phyloP scores from a whole-genome alignment of 2,329 filamentous ascomycete species.

The Metarhizium humberi region DNA sequence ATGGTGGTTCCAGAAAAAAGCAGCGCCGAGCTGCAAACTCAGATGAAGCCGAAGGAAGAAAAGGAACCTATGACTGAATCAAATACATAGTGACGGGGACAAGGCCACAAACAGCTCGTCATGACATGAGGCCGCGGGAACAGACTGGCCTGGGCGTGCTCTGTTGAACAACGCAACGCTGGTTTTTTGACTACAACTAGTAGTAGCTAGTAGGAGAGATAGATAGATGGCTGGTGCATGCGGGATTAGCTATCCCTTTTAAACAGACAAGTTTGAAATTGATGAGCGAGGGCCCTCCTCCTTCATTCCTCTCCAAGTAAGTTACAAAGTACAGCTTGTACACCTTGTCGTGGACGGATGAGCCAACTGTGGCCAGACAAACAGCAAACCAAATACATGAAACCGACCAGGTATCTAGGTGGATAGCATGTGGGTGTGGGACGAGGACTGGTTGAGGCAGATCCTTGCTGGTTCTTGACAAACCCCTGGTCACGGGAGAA shows the following conservation, averaged over 20 bases:
- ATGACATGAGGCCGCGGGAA: neutral
- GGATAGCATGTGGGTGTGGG: neutral
- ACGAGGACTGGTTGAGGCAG: neutral
- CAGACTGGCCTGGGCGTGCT: constrained; percentile 4
- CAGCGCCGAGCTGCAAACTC: constrained; percentile 5
- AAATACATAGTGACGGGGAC: neutral
- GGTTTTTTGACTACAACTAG: neutral
- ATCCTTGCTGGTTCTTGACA: constrained; percentile 3
- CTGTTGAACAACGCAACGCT: constrained; percentile 1
- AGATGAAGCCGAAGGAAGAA: neutral
- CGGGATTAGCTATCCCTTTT: neutral
- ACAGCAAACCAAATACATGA: constrained; percentile 6
- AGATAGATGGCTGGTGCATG: neutral
- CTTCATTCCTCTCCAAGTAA: neutral
- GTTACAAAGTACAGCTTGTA: no score
- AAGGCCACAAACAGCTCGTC: neutral
- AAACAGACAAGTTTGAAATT: neutral
- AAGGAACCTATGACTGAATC: neutral
- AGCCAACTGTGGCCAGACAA: neutral
- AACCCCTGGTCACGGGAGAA: neutral
- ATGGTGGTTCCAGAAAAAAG: constrained; percentile 11
- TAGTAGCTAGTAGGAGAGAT: neutral
- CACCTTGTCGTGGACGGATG: no score
- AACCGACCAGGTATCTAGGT: constrained; percentile 1
- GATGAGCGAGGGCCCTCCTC: neutral